phyloP scores from a whole-genome alignment of 2,329 filamentous ascomycete species.

The Botrytis porri region DNA sequence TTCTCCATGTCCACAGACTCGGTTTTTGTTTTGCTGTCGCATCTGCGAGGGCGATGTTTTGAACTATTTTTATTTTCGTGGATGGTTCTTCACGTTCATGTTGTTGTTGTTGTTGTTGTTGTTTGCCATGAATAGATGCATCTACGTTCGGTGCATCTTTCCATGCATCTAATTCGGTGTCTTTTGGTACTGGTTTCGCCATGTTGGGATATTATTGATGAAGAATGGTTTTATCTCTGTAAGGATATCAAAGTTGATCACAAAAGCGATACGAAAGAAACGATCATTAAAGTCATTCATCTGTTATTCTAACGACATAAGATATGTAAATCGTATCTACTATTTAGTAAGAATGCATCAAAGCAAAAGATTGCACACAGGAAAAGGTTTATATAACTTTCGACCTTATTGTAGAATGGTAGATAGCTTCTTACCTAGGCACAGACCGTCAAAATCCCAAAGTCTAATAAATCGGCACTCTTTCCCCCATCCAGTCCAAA shows the following conservation, averaged over 20 bases:
- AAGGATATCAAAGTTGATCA: neutral
- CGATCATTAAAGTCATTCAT: accelerated
- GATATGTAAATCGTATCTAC: neutral
- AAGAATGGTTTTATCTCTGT: neutral
- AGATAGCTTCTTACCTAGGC: neutral
- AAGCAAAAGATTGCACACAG: neutral
- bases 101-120: neutral
- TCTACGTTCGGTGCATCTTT: neutral
- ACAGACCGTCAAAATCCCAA: neutral
- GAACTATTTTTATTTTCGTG: neutral
- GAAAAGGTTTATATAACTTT: neutral
- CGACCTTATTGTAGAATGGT: neutral
- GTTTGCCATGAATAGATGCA: neutral
- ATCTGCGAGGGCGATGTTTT: conserved; percentile 1
- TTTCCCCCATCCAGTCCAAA: neutral
- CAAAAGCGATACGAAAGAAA: neutral
- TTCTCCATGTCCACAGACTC: conserved; percentile 2
- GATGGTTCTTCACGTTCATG: neutral
- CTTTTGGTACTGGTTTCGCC: neutral
- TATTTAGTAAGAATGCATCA: neutral
- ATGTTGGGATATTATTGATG: neutral
- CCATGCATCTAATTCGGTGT: neutral
- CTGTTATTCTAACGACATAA: neutral
- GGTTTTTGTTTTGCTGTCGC: conserved; percentile 17
- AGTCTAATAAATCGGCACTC: neutral